Evolutionary conservation across 1,284 basidiomycete species (phyloP).

Genomic region (Microbotryum intermedium): DNA sequence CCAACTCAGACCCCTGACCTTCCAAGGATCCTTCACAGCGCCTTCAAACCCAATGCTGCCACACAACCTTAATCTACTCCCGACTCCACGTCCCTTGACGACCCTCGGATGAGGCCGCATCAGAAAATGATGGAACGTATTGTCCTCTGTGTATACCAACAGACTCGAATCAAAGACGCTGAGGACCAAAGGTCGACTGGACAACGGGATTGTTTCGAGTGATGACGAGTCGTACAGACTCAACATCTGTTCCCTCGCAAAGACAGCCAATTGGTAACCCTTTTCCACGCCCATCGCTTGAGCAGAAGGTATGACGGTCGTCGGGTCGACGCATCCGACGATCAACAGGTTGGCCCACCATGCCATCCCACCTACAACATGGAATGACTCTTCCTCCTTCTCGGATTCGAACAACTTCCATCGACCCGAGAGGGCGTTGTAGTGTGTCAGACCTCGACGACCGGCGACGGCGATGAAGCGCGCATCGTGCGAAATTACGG

Average conservation of each 20-base stretch:
- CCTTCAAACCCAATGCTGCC: constrained; percentile 93
- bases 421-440: constrained; percentile 81
- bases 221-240: constrained; percentile 44
- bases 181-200: constrained; percentile 77
- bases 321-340: constrained; percentile 48
- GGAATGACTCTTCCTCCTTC: constrained; percentile 80
- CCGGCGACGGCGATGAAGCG: constrained; percentile 89
- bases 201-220: constrained; percentile 87
- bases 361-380: constrained; percentile 79
- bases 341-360: constrained; percentile 98
- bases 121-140: constrained; percentile 85
- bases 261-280: constrained; percentile 69
- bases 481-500: constrained; percentile 83
- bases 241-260: constrained; percentile 91
- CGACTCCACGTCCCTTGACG: constrained; percentile 46
- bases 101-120: constrained; percentile 70
- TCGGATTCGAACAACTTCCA: constrained; percentile 87
- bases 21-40: constrained; percentile 72
- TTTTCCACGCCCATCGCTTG: constrained; percentile 51
- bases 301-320: background rate
- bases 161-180: constrained; percentile 92
- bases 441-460: constrained; percentile 81
- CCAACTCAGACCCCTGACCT: constrained; percentile 91
- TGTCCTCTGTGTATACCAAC: constrained; percentile 95
- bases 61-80: constrained; percentile 64